Evolutionary conservation across 2,329 filamentous ascomycete species (phyloP).

Genomic region (Pseudogymnoascus sp.): DNA sequence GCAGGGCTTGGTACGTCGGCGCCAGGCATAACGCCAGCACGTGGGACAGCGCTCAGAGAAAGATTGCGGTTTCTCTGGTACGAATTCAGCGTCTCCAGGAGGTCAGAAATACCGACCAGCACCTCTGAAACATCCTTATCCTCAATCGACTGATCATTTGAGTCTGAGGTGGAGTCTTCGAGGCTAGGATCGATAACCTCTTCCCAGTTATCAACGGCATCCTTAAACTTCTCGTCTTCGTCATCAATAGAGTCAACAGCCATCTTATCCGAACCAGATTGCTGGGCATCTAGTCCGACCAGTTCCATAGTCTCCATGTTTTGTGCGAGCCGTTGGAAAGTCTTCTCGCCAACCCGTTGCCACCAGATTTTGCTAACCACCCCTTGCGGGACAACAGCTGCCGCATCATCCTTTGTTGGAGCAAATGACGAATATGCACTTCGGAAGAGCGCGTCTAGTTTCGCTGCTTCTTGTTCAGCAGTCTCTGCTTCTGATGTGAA

Average conservation of each 20-base stretch:
- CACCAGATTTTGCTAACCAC: slow-evolving; percentile 67
- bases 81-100: slow-evolving; percentile 68
- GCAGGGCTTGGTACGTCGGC: slow-evolving; percentile 60
- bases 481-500: slow-evolving; percentile 34
- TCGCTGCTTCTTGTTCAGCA: slow-evolving; percentile 51
- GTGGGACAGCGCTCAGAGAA: slow-evolving; percentile 47
- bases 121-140: slow-evolving; percentile 61
- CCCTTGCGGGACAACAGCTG: slow-evolving; percentile 59
- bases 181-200: slow-evolving; percentile 52
- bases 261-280: background rate
- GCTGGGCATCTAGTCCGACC: slow-evolving; percentile 12
- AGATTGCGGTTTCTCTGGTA: slow-evolving; percentile 73
- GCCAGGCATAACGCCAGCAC: slow-evolving; percentile 52
- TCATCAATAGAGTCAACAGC: slow-evolving; percentile 19
- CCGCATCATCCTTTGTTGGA: slow-evolving; percentile 64
- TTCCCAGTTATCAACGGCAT: slow-evolving; percentile 52
- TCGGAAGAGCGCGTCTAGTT: slow-evolving; percentile 67
- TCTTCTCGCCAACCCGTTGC: slow-evolving; percentile 60
- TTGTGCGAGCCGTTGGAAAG: slow-evolving; percentile 55
- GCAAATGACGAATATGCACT: slow-evolving; percentile 75
- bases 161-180: slow-evolving; percentile 16
- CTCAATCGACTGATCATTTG: slow-evolving; percentile 43
- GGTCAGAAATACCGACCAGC: slow-evolving; percentile 63
- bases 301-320: slow-evolving; percentile 16
- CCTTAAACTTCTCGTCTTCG: slow-evolving; percentile 35